phyloP scores from a whole-genome alignment of 331 rosid genomes.

The Ulmus americana region DNA sequence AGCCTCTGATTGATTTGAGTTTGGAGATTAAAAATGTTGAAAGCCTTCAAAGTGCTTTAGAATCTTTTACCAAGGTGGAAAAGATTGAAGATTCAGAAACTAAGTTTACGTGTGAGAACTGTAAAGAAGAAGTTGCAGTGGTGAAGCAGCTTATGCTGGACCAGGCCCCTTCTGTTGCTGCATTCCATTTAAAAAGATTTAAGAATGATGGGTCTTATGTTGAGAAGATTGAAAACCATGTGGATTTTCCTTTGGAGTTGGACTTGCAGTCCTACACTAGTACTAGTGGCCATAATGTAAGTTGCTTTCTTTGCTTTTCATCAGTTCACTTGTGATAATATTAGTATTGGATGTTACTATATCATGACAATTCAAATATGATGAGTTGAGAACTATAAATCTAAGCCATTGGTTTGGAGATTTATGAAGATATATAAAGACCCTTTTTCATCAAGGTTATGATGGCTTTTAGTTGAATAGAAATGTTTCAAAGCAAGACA shows the following conservation, averaged over 20 bases:
- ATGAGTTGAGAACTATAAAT: not conserved
- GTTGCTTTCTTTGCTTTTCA: constrained; percentile 21
- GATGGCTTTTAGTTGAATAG: not conserved
- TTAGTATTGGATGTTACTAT: not conserved
- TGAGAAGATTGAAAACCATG: constrained; percentile 73
- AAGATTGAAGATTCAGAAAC: constrained; percentile 47
- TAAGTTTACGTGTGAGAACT: constrained; percentile 58
- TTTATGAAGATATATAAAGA: not conserved
- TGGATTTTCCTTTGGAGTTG: constrained; percentile 69
- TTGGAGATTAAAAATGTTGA: constrained; percentile 72
- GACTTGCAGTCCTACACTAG: constrained; percentile 64
- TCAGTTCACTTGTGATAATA: not conserved
- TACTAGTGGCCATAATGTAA: constrained; percentile 35
- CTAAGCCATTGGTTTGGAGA: not conserved
- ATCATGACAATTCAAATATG: not conserved
- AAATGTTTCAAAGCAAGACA: not conserved
- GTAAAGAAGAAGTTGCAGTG: constrained; percentile 60
- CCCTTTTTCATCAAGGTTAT: no score
- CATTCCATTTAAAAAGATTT: constrained; percentile 81
- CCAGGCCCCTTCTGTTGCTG: constrained; percentile 60
- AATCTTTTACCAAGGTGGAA: constrained; percentile 78
- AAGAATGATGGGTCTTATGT: constrained; percentile 53
- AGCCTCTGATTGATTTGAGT: constrained; percentile 78
- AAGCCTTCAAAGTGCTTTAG: constrained; percentile 55
- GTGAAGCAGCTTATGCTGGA: constrained; percentile 71